Base-by-base conservation (phyloP, 768 basidiomycete genomes). In the Rubroboletus satanas region DNA sequence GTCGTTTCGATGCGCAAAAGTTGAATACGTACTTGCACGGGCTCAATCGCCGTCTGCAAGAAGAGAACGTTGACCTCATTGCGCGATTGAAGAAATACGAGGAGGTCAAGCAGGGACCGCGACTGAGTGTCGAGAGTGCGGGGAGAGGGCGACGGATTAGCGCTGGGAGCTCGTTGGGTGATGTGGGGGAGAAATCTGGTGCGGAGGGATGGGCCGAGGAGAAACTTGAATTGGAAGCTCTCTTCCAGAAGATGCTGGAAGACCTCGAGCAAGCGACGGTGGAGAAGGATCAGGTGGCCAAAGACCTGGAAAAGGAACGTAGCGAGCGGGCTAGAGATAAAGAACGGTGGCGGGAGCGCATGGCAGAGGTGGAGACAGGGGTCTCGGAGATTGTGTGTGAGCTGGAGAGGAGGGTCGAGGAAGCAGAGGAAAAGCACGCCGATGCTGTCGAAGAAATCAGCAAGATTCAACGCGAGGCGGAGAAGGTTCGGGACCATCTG, bases 11-110 rank as follows among this genome's bases (percentile, higher is more conserved):
- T 67, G 88, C 88, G 3, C 79, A 80, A 17, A 96, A 93, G 71
- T 71, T 96, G 59, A 95, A 96, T 56, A 77, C 79, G 11, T 95
- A 96, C 68, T 70, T 96, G 64, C 90, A 95, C 70, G 85, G 87
- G 10, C 75, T 96, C 48, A 96, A 96, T 69, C 75, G 85, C 42
- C 79, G 87, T 52, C 67, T 96, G 51, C 88, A 90, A 61, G 88
- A 93, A 67, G 93, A 96, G 74, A 95, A 94, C 66, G 80, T 90
- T 65, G 71, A 64, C 12, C 75, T 94, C 8, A 67, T 83, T 6
- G 78, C 79, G 45, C 76, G 80, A 53, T 62, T 91, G 23, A 74
- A 71, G 55, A 76, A 68, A 53, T 66, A 82, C 49, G 86, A 84
- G 61, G 86, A 82, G 52, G 71, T 71, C 21, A 70, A 69, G 47